Base-by-base conservation (phyloP, 495 filamentous ascomycete genomes). In the Penicillium ucsense region DNA sequence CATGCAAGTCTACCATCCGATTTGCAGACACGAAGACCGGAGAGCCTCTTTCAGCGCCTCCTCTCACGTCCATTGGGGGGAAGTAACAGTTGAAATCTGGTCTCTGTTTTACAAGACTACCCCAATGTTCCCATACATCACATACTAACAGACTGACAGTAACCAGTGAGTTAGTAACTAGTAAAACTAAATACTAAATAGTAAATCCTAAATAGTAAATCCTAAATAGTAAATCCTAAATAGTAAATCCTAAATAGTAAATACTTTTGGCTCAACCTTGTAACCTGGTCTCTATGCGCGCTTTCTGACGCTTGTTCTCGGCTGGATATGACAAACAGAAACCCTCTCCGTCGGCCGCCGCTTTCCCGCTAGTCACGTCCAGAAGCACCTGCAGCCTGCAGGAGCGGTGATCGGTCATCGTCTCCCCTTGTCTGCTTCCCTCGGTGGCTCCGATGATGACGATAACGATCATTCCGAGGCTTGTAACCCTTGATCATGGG, bases 221-320 rank as follows among this genome's bases (percentile, higher is more conserved):
- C n/a, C n/a, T n/a, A n/a, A n/a, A n/a, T n/a, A 20, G 20, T 20
- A 20, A 20, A 20, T 20, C 1, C 20, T 20, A 1, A 20, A 20
- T 20, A 20, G 20, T 20, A 20, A 20, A 20, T 20, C 1, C 20
- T 20, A 20, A 20, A 20, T 20, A 1, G 1, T 20, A 20, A 20
- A 20, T 20, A 1, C 20, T 20, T 20, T 2, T 20, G 20, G 20
- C 2, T 1, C 20, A 20, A 20, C 20, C 20, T 20, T 2, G 20
- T 20, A 20, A 20, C 2, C 20, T 20, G 20, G 20, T 20, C 20
- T 47, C 36, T 8, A 36, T 10, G 39, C 59, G 59, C 59, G 59
- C 59, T 62, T 62, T 54, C 35, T 54, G 33, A 55, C 59, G 59
- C 59, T 62, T 62, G 46, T 35, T 54, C 33, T 51, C 59, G 59